These are phyloP conservation scores for Rhodotorula sphaerocarpa DNA, from an alignment of 768 basidiomycete species.

Conservation along the genomic window DNA sequence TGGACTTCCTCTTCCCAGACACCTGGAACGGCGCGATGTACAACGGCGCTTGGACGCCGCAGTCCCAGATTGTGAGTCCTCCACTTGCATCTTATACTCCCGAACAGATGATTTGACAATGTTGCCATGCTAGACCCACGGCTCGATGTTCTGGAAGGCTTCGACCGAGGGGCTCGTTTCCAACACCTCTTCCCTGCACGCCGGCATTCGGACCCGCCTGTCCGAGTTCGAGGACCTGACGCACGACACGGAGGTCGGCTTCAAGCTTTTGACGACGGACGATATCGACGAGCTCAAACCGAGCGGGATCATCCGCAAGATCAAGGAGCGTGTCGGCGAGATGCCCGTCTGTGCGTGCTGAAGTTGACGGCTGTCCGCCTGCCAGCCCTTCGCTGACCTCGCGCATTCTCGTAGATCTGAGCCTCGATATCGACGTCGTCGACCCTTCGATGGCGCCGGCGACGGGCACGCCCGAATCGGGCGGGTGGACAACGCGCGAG, in stretches of 20 bases:
- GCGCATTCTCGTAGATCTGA: slow-evolving; percentile 37
- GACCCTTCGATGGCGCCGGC: slow-evolving; percentile 74
- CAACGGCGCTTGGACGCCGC: slow-evolving; percentile 10
- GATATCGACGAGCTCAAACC: slow-evolving; percentile 42
- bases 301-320: slow-evolving; percentile 59
- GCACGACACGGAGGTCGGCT: slow-evolving; percentile 25
- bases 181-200: slow-evolving; percentile 64
- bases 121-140: slow-evolving; percentile 8
- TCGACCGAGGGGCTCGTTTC: slow-evolving; percentile 67
- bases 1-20: neutral
- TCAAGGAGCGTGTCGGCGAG: slow-evolving; percentile 63
- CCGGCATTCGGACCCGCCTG: slow-evolving; percentile 73
- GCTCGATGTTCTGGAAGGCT: slow-evolving; percentile 72
- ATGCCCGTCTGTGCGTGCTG: slow-evolving; percentile 55
- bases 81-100: neutral
- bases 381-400: neutral
- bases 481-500: slow-evolving; percentile 77
- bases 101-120: neutral
- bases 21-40: slow-evolving; percentile 15
- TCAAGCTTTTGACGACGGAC: slow-evolving; percentile 23
- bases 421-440: slow-evolving; percentile 74
- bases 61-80: slow-evolving; percentile 11
- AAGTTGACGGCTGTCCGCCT: slow-evolving; percentile 3
- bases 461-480: slow-evolving; percentile 71
- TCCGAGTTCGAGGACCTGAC: slow-evolving; percentile 44